Percentiles rank a stretch among this genome's conserved stretches.
These are phyloP conservation scores for Suillus hirtellus DNA, from an alignment of 768 basidiomycete species.

Conservation along the genomic window DNA sequence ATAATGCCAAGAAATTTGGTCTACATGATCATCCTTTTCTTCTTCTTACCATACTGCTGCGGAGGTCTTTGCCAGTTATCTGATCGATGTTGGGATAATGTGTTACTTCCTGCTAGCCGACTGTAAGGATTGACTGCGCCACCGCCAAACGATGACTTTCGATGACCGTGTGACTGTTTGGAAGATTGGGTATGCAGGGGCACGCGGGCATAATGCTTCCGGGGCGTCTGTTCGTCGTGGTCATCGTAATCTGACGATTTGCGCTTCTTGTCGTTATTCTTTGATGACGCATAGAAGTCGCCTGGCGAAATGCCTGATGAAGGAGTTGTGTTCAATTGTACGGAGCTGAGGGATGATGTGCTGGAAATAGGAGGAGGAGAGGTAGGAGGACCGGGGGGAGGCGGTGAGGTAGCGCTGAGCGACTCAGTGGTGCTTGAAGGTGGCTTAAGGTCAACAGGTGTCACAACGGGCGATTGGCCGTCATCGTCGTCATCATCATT, in stretches of 20 bases:
- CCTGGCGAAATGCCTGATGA: conserved; percentile 33
- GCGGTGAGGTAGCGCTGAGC: conserved; percentile 31
- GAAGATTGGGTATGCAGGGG: conserved; percentile 25
- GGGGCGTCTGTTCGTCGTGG: conserved; percentile 22
- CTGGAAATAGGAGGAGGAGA: conserved; percentile 32
- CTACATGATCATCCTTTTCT: conserved; percentile 39
- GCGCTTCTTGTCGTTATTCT: conserved; percentile 38
- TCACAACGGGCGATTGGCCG: conserved; percentile 23
- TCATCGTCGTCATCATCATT: conserved; percentile 41
- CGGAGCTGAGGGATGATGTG: conserved; percentile 21
- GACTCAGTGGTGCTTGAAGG: conserved; percentile 23
- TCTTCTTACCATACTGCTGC: conserved; percentile 34
- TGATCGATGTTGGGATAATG: conserved; percentile 26
- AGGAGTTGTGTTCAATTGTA: conserved; percentile 21
- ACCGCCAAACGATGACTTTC: conserved; percentile 33
- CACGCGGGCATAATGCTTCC: conserved; percentile 22
- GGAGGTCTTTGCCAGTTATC: conserved; percentile 22
- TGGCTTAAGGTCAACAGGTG: conserved; percentile 19
- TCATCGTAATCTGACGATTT: conserved; percentile 39
- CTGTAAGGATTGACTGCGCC: conserved; percentile 36
- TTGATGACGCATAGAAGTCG: conserved; percentile 38
- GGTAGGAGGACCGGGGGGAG: conserved; percentile 35
- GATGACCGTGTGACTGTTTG: conserved; percentile 24
- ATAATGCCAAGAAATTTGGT: conserved; percentile 12
- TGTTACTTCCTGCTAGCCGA: conserved; percentile 37